phyloP scores from a whole-genome alignment of 1,139 yeast genomes.

The Suhomyces chickasaworum region DNA sequence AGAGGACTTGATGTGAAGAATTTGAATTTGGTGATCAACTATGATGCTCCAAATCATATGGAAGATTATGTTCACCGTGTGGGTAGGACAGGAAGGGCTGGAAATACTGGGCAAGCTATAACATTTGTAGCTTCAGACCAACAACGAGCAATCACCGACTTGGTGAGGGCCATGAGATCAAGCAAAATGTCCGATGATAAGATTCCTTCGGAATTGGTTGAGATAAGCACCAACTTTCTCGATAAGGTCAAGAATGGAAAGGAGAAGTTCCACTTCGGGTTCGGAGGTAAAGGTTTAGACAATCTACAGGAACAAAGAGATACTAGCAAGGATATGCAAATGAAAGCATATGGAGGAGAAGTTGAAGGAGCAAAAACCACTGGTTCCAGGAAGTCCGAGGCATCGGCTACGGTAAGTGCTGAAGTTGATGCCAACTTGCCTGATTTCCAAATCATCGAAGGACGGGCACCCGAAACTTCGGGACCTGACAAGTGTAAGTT shows the following conservation, averaged over 20 bases:
- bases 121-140: slow-evolving; percentile 71
- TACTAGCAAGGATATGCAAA: slow-evolving; percentile 53
- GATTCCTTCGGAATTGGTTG: slow-evolving; percentile 53
- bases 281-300: slow-evolving; percentile 92
- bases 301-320: slow-evolving; percentile 73
- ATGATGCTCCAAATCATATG: slow-evolving; percentile 87
- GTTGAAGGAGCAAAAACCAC: not conserved
- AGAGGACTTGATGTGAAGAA: slow-evolving; percentile 92
- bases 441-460: slow-evolving; percentile 54
- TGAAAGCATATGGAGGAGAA: slow-evolving; percentile 35
- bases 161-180: slow-evolving; percentile 66
- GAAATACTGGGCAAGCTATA: slow-evolving; percentile 72
- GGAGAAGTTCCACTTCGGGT: slow-evolving; percentile 71
- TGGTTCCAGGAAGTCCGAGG: not conserved
- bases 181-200: slow-evolving; percentile 46
- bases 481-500: slow-evolving; percentile 65
- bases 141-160: slow-evolving; percentile 68
- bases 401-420: slow-evolving; percentile 4
- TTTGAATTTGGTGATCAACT: slow-evolving; percentile 77
- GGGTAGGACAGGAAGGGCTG: slow-evolving; percentile 96
- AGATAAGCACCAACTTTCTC: slow-evolving; percentile 59
- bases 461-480: slow-evolving; percentile 59
- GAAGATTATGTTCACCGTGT: slow-evolving; percentile 97
- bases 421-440: slow-evolving; percentile 29
- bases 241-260: slow-evolving; percentile 69